Evolutionary conservation across 441 rosid species (phyloP).

Genomic region (Brassica balearica): DNA sequence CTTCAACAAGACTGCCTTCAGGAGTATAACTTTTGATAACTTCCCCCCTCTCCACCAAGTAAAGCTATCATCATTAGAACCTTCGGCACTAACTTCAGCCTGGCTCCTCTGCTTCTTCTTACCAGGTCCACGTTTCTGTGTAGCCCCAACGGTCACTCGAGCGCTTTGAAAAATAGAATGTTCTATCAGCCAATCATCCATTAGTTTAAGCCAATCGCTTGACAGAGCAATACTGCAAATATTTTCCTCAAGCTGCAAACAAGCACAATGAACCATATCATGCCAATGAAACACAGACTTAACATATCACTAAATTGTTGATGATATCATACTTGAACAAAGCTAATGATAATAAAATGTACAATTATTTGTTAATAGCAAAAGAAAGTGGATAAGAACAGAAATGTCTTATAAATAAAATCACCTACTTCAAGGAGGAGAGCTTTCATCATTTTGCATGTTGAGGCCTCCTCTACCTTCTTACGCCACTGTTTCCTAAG

Average conservation of each 20-base stretch:
- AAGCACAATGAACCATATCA: slow-evolving; percentile 20
- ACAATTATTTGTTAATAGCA: no score
- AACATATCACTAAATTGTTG: not conserved
- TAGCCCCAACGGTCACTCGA: slow-evolving; percentile 45
- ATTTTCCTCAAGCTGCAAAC: slow-evolving; percentile 83
- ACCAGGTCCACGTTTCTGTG: slow-evolving; percentile 71
- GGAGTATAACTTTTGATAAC: slow-evolving; percentile 58
- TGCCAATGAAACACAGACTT: slow-evolving; percentile 23
- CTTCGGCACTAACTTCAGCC: slow-evolving; percentile 56
- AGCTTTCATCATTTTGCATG: slow-evolving; percentile 55
- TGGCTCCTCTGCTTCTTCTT: slow-evolving; percentile 70
- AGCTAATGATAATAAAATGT: not conserved
- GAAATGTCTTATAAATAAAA: slow-evolving; percentile 2
- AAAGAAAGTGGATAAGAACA: not conserved
- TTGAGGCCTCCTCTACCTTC: slow-evolving; percentile 70
- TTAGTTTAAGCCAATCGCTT: slow-evolving; percentile 80
- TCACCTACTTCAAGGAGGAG: slow-evolving; percentile 82
- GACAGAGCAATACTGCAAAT: slow-evolving; percentile 69
- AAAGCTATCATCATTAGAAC: slow-evolving; percentile 62
- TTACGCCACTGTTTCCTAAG: slow-evolving; percentile 74
- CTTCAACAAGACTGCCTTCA: slow-evolving; percentile 74
- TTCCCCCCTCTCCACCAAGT: slow-evolving; percentile 94
- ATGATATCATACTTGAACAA: not conserved
- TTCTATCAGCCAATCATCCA: slow-evolving; percentile 72
- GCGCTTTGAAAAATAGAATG: slow-evolving; percentile 60